phyloP scores from a whole-genome alignment of 345 rosid species.

The Linum tenue region DNA sequence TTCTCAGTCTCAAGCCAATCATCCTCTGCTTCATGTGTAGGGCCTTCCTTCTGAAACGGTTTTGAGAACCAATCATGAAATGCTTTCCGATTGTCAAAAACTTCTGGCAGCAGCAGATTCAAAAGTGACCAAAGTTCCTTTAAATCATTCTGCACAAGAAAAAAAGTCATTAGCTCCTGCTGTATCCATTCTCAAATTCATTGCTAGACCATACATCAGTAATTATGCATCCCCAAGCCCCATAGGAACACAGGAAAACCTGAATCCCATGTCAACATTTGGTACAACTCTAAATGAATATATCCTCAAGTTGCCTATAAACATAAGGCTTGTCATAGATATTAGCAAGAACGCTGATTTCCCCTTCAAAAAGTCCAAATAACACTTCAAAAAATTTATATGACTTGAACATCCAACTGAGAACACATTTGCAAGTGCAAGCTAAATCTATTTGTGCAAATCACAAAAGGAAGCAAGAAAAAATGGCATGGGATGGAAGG shows the following conservation, averaged over 20 bases:
- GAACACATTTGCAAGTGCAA: too few relatives aligned
- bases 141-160: constrained; percentile 90
- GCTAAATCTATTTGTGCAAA: too few relatives aligned
- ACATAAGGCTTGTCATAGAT: neutral
- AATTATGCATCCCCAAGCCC: neutral
- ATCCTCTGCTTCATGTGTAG: constrained; percentile 79
- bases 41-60: constrained; percentile 89
- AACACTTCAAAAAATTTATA: too few relatives aligned
- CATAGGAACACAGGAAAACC: neutral
- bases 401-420: too few relatives aligned
- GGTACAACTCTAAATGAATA: neutral
- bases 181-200: neutral
- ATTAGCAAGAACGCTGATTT: neutral
- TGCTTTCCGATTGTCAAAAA: constrained; percentile 96
- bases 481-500: too few relatives aligned
- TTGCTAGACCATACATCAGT: too few relatives aligned
- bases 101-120: constrained; percentile 98
- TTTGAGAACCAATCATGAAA: constrained; percentile 99
- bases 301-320: neutral
- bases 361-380: neutral
- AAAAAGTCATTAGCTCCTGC: neutral
- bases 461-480: too few relatives aligned
- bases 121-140: constrained; percentile 99
- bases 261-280: neutral
- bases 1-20: constrained; percentile 99